Evolutionary conservation across 1,139 yeast genomes (phyloP).

Genomic region (Kodamaea arcana): DNA sequence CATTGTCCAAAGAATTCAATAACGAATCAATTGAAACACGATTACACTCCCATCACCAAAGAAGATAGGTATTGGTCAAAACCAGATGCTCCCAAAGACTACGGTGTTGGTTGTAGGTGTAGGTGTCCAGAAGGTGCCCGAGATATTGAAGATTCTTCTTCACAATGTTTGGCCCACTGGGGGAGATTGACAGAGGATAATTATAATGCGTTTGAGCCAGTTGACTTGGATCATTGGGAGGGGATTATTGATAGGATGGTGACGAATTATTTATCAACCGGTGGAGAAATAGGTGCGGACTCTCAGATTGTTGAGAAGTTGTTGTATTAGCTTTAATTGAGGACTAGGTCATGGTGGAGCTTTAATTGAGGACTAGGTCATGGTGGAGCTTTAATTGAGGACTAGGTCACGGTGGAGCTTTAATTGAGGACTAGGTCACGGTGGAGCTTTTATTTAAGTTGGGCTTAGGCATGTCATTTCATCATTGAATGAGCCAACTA

Average conservation of each 20-base stretch:
- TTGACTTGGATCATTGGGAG: conserved; percentile 35
- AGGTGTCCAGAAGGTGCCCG: conserved; percentile 55
- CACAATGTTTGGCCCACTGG: conserved; percentile 58
- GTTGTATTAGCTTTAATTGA: too few species aligned
- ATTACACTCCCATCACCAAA: conserved; percentile 17
- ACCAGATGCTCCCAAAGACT: conserved; percentile 40
- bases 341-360: neutral
- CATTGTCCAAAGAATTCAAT: conserved; percentile 78
- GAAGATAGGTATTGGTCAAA: conserved; percentile 33
- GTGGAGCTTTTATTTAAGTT: too few species aligned
- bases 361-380: neutral
- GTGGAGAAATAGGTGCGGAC: conserved; percentile 26
- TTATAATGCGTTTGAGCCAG: conserved; percentile 18
- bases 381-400: neutral
- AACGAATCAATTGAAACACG: conserved; percentile 44
- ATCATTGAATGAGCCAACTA: too few species aligned
- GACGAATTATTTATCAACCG: conserved; percentile 19
- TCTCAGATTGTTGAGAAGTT: conserved; percentile 8
- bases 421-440: too few species aligned
- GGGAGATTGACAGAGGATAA: conserved; percentile 37
- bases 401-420: too few species aligned
- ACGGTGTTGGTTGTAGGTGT: conserved; percentile 85
- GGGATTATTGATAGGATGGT: conserved; percentile 26
- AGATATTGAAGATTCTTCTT: conserved; percentile 54
- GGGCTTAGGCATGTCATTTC: too few species aligned